These are phyloP conservation scores for Lathyrus tuberosus DNA, from an alignment of 306 rosid species.

Conservation along the genomic window DNA sequence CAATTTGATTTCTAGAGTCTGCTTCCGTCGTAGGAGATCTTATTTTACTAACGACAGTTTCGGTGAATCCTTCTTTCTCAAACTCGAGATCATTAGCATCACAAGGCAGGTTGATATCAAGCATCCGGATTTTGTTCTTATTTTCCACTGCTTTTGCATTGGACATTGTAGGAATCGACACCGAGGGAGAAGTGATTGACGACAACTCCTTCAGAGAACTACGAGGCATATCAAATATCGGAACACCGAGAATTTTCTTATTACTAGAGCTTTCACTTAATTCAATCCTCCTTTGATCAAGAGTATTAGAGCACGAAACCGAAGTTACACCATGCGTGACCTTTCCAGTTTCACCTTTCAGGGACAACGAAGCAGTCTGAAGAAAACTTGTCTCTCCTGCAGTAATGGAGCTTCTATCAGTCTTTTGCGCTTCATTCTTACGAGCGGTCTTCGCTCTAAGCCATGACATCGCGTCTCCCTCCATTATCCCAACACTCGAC, in stretches of 20 bases:
- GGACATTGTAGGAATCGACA: conserved; percentile 44
- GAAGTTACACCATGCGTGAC: conserved; percentile 50
- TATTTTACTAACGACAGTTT: conserved; percentile 42
- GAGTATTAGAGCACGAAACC: conserved; percentile 49
- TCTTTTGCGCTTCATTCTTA: conserved; percentile 54
- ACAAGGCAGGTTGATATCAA: conserved; percentile 90
- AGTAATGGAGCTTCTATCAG: conserved; percentile 40
- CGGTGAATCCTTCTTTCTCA: conserved; percentile 46
- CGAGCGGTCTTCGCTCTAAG: conserved; percentile 55
- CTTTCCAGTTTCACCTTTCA: conserved; percentile 50
- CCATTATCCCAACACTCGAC: conserved; percentile 44
- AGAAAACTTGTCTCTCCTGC: conserved; percentile 48
- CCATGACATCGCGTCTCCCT: conserved; percentile 70
- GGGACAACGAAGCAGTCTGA: conserved; percentile 46
- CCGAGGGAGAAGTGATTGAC: conserved; percentile 45
- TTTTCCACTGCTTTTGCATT: conserved; percentile 48
- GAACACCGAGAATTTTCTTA: conserved; percentile 68
- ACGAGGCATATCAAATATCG: conserved; percentile 59
- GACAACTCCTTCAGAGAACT: conserved; percentile 59
- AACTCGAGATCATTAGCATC: conserved; percentile 59
- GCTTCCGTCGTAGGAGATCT: conserved; percentile 46
- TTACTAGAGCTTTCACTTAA: conserved; percentile 47
- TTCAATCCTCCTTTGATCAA: conserved; percentile 53
- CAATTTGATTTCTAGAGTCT: conserved; percentile 58
- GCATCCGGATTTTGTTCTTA: conserved; percentile 40